These are phyloP conservation scores for Brasilioporus rufonigricans DNA, from an alignment of 768 basidiomycete species.

Conservation along the genomic window DNA sequence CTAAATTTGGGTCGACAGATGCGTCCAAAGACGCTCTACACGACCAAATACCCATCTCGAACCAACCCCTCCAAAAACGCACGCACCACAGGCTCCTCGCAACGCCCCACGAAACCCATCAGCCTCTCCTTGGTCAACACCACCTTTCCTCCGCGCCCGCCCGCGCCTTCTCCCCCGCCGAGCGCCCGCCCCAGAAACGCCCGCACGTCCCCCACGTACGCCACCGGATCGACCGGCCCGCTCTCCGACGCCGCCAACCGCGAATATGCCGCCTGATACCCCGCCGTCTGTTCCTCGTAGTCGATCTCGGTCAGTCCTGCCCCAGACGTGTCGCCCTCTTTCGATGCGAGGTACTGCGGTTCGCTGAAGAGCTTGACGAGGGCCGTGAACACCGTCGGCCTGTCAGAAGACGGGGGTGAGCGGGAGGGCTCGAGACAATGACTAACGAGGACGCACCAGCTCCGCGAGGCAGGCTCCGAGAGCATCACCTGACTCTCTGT, in stretches of 20 bases:
- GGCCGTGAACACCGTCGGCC: constrained; percentile 68
- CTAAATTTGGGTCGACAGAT: no score
- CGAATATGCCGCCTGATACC: constrained; percentile 94
- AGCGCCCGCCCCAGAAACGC: constrained; percentile 49
- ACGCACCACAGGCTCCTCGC: constrained; percentile 19
- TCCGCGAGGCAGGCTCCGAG: constrained; percentile 54
- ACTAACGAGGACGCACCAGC: constrained; percentile 50
- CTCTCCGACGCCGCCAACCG: constrained; percentile 80
- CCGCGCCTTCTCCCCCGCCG: not conserved
- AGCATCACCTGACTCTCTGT: constrained; percentile 73
- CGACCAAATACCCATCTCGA: constrained; percentile 29
- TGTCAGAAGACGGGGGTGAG: constrained; percentile 31
- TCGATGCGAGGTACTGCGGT: constrained; percentile 59
- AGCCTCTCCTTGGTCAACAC: constrained; percentile 17
- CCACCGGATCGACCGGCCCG: constrained; percentile 56
- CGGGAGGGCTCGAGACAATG: not conserved
- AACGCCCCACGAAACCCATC: constrained; percentile 20
- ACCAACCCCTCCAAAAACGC: constrained; percentile 34
- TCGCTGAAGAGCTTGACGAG: constrained; percentile 77
- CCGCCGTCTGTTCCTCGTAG: constrained; percentile 84
- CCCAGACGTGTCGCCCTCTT: constrained; percentile 3
- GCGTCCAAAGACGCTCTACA: constrained; percentile 13
- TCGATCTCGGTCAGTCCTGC: constrained; percentile 70
- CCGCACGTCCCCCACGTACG: constrained; percentile 55
- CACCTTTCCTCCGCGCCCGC: not conserved